Conservation (phyloP, 139 green algal species). For the Monoraphidium neglectum region DNA sequence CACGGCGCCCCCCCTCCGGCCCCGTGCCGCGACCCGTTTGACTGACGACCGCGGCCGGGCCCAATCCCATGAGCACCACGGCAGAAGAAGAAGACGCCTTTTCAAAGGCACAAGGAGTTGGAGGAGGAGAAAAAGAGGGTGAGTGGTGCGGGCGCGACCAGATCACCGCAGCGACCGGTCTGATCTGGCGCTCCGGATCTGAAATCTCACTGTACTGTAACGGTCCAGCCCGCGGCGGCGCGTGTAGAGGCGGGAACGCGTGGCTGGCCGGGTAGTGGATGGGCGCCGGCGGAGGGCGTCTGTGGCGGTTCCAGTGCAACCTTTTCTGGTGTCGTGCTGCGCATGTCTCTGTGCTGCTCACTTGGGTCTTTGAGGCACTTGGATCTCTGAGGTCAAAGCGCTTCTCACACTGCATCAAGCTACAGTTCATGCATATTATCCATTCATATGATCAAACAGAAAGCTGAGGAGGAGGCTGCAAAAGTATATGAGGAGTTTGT, state of each 20-base stretch:
- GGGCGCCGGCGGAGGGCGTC: background rate
- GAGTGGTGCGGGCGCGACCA: constrained; percentile 8
- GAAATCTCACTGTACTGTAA: background rate
- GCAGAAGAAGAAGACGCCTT: constrained; percentile 88
- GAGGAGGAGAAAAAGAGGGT: constrained; percentile 87
- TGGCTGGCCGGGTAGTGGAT: background rate
- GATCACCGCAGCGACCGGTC: too few species aligned
- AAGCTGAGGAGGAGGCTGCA: constrained; percentile 82
- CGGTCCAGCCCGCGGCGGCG: background rate
- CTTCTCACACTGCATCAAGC: too few species aligned
- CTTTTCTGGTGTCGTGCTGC: background rate
- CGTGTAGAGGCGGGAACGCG: background rate
- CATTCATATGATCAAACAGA: too few species aligned
- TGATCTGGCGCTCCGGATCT: too few species aligned
- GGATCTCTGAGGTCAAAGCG: too few species aligned
- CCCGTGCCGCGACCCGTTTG: background rate
- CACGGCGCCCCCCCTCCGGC: background rate
- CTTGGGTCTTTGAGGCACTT: background rate
- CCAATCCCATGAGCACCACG: background rate
- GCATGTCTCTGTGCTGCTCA: too few species aligned
- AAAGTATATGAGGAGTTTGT: constrained; percentile 93
- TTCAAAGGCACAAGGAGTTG: constrained; percentile 86
- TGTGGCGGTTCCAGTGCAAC: background rate
- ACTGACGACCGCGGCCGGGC: constrained; percentile 27
- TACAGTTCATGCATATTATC: too few species aligned